phyloP scores from a whole-genome alignment of 495 filamentous ascomycete genomes.

The Cryomyces minteri region DNA sequence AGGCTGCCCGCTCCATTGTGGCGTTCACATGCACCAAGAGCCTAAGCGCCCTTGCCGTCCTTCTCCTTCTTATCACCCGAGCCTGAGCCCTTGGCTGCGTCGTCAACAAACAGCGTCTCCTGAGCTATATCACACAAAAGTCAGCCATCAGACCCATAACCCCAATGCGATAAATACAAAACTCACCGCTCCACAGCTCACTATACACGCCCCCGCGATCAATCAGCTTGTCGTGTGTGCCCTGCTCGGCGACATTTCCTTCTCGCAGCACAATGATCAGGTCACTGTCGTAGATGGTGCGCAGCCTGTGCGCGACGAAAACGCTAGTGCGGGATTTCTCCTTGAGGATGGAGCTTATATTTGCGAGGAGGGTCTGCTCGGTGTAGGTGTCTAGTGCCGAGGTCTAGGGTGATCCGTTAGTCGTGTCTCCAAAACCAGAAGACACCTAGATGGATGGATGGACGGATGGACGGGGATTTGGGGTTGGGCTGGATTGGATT shows the following conservation, averaged over 20 bases:
- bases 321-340: slow-evolving; percentile 82
- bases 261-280: slow-evolving; percentile 75
- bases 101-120: slow-evolving; percentile 11
- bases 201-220: slow-evolving; percentile 67
- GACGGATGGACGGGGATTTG: too few relatives aligned
- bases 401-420: slow-evolving; percentile 29
- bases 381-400: slow-evolving; percentile 92
- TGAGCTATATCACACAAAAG: background rate
- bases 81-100: background rate
- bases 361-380: slow-evolving; percentile 75
- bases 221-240: slow-evolving; percentile 71
- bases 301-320: slow-evolving; percentile 79
- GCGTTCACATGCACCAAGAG: too few relatives aligned
- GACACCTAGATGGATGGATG: background rate
- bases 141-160: background rate
- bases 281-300: slow-evolving; percentile 90
- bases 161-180: slow-evolving; percentile 1
- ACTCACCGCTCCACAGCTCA: slow-evolving; percentile 75
- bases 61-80: too few relatives aligned
- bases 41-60: too few relatives aligned
- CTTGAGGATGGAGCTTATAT: slow-evolving; percentile 84
- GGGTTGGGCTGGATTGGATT: too few relatives aligned
- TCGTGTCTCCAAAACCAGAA: background rate
- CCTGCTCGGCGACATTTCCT: slow-evolving; percentile 66
- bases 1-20: too few relatives aligned